A percentile compares a stretch with the other conserved stretches of the same genome.
These are phyloP conservation scores for Rhododendron williamsianum DNA, from an alignment of 148 eudicot genomes.

Conservation along the genomic window DNA sequence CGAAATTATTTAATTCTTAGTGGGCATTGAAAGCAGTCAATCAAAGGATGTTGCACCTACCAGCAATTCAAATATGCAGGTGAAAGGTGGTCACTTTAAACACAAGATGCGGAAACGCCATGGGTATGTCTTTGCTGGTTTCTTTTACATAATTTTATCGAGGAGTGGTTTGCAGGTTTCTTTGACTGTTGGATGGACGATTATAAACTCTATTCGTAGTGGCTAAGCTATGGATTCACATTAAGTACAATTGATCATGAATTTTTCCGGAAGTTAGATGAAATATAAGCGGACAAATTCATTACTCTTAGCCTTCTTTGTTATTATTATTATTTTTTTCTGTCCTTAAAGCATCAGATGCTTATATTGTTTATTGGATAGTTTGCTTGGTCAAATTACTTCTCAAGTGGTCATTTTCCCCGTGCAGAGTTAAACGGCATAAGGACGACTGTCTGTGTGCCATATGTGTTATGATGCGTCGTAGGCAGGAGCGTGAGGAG, in stretches of 20 bases:
- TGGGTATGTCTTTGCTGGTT: conserved; percentile 49
- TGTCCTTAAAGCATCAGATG: not conserved
- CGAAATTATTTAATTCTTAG: not conserved
- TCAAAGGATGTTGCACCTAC: conserved; percentile 47
- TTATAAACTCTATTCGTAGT: not conserved
- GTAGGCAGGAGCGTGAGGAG: conserved; percentile 81
- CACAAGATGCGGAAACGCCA: conserved; percentile 46
- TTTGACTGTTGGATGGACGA: not conserved
- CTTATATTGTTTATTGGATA: not conserved
- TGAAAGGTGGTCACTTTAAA: conserved; percentile 29
- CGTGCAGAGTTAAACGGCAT: conserved; percentile 70
- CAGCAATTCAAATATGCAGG: conserved; percentile 44
- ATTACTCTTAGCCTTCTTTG: not conserved
- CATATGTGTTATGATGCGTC: conserved; percentile 93
- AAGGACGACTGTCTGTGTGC: conserved; percentile 98
- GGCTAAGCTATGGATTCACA: not conserved
- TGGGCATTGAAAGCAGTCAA: conserved; percentile 50
- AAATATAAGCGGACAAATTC: not conserved
- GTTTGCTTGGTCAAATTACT: not conserved
- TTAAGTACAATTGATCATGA: not conserved
- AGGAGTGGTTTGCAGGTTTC: not conserved
- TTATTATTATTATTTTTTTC: not conserved
- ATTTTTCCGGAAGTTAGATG: not conserved
- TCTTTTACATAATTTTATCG: not conserved
- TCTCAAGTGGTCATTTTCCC: not conserved